Evolutionary conservation across 2,329 filamentous ascomycete genomes (phyloP).

Genomic region (Metarhizium brunneum): DNA sequence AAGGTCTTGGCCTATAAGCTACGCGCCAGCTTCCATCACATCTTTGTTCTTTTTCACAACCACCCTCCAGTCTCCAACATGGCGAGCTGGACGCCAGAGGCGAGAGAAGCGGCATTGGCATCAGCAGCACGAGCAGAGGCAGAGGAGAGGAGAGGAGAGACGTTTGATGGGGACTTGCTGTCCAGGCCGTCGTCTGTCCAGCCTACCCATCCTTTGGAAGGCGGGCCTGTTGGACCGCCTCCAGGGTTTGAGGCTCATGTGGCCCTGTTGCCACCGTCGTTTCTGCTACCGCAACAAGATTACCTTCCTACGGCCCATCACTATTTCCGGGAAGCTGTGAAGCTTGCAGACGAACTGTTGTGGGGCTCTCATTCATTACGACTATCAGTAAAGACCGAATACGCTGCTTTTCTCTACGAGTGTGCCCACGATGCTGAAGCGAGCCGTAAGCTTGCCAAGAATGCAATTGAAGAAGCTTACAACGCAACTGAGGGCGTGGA

Average conservation of each 20-base stretch:
- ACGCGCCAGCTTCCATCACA: constrained; percentile 88
- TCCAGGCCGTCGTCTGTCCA: constrained; percentile 36
- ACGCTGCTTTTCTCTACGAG: constrained; percentile 87
- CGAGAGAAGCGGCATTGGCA: constrained; percentile 26
- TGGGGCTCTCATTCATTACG: constrained; percentile 85
- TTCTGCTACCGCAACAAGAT: constrained; percentile 69
- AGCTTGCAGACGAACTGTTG: constrained; percentile 64
- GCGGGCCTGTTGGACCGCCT: constrained; percentile 48
- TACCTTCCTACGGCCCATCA: constrained; percentile 75
- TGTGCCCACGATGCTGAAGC: constrained; percentile 74
- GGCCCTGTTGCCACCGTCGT: constrained; percentile 48
- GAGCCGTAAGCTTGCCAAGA: constrained; percentile 67
- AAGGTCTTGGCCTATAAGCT: constrained; percentile 88
- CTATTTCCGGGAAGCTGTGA: constrained; percentile 70
- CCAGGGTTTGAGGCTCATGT: constrained; percentile 40
- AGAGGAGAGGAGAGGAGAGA: constrained; percentile 41
- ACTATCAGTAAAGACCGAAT: constrained; percentile 84
- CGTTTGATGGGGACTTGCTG: constrained; percentile 31
- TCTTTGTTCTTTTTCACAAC: constrained; percentile 95
- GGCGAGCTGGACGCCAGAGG: constrained; percentile 41
- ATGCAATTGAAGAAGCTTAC: constrained; percentile 84
- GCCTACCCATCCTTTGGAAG: constrained; percentile 41
- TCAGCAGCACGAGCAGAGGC: constrained; percentile 18
- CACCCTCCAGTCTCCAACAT: constrained; percentile 64
- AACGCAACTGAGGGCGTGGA: constrained; percentile 87